These are phyloP conservation scores for Cladosporium sp. DNA, from an alignment of 2,329 filamentous ascomycete species.

Conservation along the genomic window DNA sequence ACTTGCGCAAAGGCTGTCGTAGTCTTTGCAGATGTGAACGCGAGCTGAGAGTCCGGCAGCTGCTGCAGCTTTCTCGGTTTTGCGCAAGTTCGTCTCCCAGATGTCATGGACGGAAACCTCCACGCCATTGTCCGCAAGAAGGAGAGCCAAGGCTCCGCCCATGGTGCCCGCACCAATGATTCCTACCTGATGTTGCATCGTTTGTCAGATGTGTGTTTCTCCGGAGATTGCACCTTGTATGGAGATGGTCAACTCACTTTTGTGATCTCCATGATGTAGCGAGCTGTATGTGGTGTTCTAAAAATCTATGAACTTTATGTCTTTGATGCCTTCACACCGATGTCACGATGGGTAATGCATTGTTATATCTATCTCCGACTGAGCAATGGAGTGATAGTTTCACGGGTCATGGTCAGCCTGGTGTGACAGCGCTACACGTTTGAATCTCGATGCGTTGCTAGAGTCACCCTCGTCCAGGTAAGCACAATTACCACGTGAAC, in stretches of 20 bases:
- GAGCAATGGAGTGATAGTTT: not conserved
- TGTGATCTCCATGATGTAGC: slow-evolving; percentile 8
- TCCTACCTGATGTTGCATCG: slow-evolving; percentile 36
- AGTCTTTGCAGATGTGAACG: slow-evolving; percentile 40
- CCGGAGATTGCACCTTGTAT: not conserved
- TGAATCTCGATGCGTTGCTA: not conserved
- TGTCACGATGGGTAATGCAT: not conserved
- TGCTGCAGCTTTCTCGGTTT: slow-evolving; percentile 29
- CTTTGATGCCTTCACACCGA: not conserved
- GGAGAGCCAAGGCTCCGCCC: slow-evolving; percentile 49
- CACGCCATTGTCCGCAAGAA: slow-evolving; percentile 49
- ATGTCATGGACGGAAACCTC: slow-evolving; percentile 49
- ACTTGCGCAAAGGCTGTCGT: slow-evolving; percentile 43
- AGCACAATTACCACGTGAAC: not conserved
- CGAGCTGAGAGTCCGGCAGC: slow-evolving; percentile 31
- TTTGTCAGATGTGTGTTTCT: not conserved
- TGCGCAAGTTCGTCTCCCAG: slow-evolving; percentile 39
- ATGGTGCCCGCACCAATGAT: slow-evolving; percentile 51
- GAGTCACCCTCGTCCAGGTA: not conserved
- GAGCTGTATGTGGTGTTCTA: not conserved
- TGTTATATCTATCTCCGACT: not conserved
- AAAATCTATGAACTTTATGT: not conserved
- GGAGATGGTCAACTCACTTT: not conserved
- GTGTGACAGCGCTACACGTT: not conserved
- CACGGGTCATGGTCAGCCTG: slow-evolving; percentile 3